Conservation (phyloP, 2,329 filamentous ascomycete genomes). For the Daldinia sp. region DNA sequence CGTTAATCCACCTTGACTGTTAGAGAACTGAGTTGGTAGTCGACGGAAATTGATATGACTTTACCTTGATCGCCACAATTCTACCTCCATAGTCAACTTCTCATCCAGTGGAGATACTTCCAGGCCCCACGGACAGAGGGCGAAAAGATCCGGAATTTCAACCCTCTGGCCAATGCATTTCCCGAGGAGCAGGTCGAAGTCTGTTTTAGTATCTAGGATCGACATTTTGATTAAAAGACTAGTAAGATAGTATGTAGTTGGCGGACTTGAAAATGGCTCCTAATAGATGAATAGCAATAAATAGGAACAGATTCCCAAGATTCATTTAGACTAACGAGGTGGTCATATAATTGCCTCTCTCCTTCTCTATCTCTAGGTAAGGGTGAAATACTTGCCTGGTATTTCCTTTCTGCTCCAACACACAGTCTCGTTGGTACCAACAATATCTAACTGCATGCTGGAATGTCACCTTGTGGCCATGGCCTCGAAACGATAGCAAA, state of each 20-base stretch:
- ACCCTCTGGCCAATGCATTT: conserved; percentile 23
- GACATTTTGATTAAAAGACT: conserved; percentile 17
- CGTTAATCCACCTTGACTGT: conserved; percentile 21
- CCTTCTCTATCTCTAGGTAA: not conserved
- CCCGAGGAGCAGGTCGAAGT: conserved; percentile 14
- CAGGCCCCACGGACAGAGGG: conserved; percentile 14
- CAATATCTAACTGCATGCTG: not conserved
- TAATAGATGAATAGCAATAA: not conserved
- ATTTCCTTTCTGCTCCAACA: not conserved
- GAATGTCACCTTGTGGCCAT: not conserved
- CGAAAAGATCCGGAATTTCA: conserved; percentile 23
- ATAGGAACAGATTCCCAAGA: not conserved
- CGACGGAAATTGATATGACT: not conserved
- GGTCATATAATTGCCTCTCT: not conserved
- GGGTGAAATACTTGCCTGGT: not conserved
- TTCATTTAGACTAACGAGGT: not conserved
- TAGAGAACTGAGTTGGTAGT: not conserved
- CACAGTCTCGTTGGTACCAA: not conserved
- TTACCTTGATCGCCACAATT: conserved; percentile 24
- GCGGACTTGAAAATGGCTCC: not conserved
- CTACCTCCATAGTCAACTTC: conserved; percentile 15
- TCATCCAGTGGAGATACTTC: conserved; percentile 5
- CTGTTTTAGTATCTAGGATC: not conserved
- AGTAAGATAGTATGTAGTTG: not conserved
- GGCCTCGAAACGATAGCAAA: not conserved